Evolutionary conservation across 495 filamentous ascomycete species (phyloP), one percentile per base, ranked within the genome.

Genomic region (Halenospora varia): DNA sequence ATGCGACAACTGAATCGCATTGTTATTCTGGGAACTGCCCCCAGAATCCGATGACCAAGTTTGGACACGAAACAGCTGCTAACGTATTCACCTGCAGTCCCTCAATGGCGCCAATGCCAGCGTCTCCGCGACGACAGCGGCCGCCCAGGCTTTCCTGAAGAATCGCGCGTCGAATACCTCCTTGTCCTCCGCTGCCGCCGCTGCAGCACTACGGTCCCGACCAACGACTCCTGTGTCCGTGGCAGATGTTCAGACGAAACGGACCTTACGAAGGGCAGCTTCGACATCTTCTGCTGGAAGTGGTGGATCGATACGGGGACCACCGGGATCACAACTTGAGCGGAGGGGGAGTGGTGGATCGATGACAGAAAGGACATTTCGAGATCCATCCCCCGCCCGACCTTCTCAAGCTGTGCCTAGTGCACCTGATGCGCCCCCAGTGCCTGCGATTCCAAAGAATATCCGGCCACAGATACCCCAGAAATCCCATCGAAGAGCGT

Each of bases 341-440:
- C 77, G 92, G 46, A 75, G 77, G 24, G 80, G 73, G 24, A 96
- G 92, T 69, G 82, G 77, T 45, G 81, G 84, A 13, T 96, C 90
- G 25, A 96, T 96, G 91, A 85, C 81, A 41, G 87, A 90, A 60
- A 80, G 92, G 40, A 90, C 89, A 1, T 96, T 96, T 70, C 82
- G 92, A 56, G 76, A 87, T 61, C 70, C 84, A 54, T 81, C 90
- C 57, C 76, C 89, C 59, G 76, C 79, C 45, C 71, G 75, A 62
- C 62, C 68, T 69, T 56, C 59, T 29, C 49, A 50, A 20, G 55
- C 50, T 1, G 60, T 66, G 25, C 40, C 66, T 48, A 46, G 62
- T 29, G 50, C 62, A 19, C 66, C 71, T 29, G 74, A 82, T 58
- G 78, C 78, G 35, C 91, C 92, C 13, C 90, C 91, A 2, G 82